Evolutionary conservation across 108 stramenopile genomes (phyloP), one percentile per base, ranked within the genome.

Genomic region (Aurantiochytrium sp.): DNA sequence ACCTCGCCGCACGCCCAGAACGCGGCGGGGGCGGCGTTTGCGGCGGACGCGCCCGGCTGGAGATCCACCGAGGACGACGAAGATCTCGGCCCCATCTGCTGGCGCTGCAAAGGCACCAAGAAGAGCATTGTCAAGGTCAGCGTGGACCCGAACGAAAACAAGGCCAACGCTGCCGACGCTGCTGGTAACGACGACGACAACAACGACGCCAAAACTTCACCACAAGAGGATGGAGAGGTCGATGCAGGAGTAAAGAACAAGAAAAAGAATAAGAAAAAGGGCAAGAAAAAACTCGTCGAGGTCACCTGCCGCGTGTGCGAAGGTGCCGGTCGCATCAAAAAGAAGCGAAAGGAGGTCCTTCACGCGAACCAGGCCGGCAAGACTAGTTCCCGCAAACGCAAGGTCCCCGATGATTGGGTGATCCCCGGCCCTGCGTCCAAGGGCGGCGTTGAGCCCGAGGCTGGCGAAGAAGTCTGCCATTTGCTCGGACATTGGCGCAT

Each of bases 401-500:
- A 47, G 76, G 16, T 83, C 28, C 76, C 76, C 6, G 76, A 83
- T 6, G 76, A 28, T 8, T 83, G 76, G 76, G 76, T 83, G 3
- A 45, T 83, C 4, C 76, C 76, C 12, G 76, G 76, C 19, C 76
- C 76, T 12, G 49, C 19, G 6, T 43, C 76, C n/a, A 53, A 47
- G 76, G 76, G 76, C n/a, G 76, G 76, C 76, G 76, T 87, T 12
- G 58, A 59, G 6, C 58, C 87, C 28, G 87, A 58, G 23, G 43
- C 43, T 5, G 88, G 72, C 60, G 88, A 89, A 23, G 88, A 89
- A 19, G 6, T 89, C 35, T 89, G 72, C 55, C 28, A 29, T n/a
- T 44, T 89, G 25, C 49, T 69, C 88, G 88, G 88, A 10, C 45
- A 89, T 44, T 89, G 88, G 88, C 71, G 72, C 12, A 89, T 89